Base-by-base conservation (phyloP, 495 filamentous ascomycete species). In the Penicillium bialowiezense region DNA sequence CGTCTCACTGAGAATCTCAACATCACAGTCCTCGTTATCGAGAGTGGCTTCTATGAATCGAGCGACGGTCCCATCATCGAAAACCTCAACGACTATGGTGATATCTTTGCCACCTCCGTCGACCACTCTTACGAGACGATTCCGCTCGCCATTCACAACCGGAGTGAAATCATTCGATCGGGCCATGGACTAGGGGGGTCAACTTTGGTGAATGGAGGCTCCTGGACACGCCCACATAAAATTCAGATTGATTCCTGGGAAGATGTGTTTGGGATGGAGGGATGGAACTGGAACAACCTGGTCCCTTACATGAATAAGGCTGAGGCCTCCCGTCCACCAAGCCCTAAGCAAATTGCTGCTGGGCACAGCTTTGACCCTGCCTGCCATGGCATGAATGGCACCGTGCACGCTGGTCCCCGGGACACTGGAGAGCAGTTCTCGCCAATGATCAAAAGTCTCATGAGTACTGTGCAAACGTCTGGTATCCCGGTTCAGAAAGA, bases 241-340 rank as follows among this genome's bases (percentile, higher is more conserved):
- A 62, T 50, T 8, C 69, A 73, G 44, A 64, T 83, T 19, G 76
- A 83, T 39, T 69, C 54, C 10, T 84, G 80, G 81, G 72, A 60
- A 3, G 61, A 63, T 6, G 59, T 81, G 18, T 51, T 67, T 18
- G 60, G 60, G 0, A 84, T 78, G 39, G 43, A 59, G 7, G 74
- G 72, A 20, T 84, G 81, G 82, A 67, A 72, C 39, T 83, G 68
- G 60, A 64, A 78, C 20, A 65, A 62, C 3, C 43, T 84, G n/a
- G 50, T 63, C 3, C 69, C 71, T 1, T 82, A 82, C 29, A 62
- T 63, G 18, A 48, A 54, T 19, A 50, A 65, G 35, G 49, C 44
- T 5, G 62, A 65, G 40, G 12, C 8, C 2, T 29, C 48, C 9
- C 62, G 54, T 19, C n/a, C 15, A 7, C 62, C 62, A 2, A 55